These are phyloP conservation scores for Irpex sp. DNA, from an alignment of 1,284 basidiomycete genomes.

Conservation along the genomic window DNA sequence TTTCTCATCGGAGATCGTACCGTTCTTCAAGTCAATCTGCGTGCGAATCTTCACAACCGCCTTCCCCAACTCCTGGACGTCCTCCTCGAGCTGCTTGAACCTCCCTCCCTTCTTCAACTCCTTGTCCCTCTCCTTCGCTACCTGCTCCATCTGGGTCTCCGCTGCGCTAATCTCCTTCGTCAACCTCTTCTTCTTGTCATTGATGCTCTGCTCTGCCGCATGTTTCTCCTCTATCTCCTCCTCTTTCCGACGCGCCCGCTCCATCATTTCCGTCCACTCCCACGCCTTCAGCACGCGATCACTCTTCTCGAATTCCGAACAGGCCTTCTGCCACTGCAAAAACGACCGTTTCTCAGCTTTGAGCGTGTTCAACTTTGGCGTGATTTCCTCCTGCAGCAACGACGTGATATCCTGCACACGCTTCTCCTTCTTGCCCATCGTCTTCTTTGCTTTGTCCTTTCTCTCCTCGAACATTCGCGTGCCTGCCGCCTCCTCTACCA, in stretches of 20 bases:
- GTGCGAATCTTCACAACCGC: slow-evolving; percentile 85
- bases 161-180: slow-evolving; percentile 45
- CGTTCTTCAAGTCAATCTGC: slow-evolving; percentile 81
- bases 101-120: slow-evolving; percentile 74
- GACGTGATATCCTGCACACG: slow-evolving; percentile 88
- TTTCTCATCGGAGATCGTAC: slow-evolving; percentile 80
- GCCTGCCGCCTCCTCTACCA: slow-evolving; percentile 98
- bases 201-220: slow-evolving; percentile 40
- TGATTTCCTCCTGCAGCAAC: slow-evolving; percentile 87
- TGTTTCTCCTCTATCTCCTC: slow-evolving; percentile 51
- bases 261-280: slow-evolving; percentile 74
- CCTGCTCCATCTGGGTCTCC: slow-evolving; percentile 53
- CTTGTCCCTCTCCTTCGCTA: slow-evolving; percentile 62
- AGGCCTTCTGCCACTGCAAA: slow-evolving; percentile 89
- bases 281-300: slow-evolving; percentile 83
- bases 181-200: slow-evolving; percentile 48
- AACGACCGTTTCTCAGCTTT: slow-evolving; percentile 89
- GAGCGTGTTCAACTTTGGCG: slow-evolving; percentile 90
- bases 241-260: slow-evolving; percentile 43
- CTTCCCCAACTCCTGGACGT: slow-evolving; percentile 79
- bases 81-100: slow-evolving; percentile 74
- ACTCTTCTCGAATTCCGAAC: slow-evolving; percentile 87
- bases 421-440: slow-evolving; percentile 98
- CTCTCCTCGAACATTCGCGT: slow-evolving; percentile 99
- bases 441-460: slow-evolving; percentile 96